phyloP scores from a whole-genome alignment of 1,284 basidiomycete species.

The Fistulina hepatica region DNA sequence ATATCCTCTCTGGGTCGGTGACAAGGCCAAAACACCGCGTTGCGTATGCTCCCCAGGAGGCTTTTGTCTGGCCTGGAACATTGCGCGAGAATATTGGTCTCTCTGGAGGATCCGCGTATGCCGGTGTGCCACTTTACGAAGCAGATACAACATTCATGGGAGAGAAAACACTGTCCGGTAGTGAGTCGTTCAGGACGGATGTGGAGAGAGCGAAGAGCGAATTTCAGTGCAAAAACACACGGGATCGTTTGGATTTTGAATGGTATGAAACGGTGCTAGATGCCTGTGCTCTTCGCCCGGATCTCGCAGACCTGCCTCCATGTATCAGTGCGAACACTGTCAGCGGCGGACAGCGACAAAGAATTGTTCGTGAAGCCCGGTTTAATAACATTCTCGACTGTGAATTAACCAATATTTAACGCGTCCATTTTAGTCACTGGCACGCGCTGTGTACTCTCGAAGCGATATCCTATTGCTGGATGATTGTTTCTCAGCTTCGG shows the following conservation, averaged over 20 bases:
- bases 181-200: too few species aligned
- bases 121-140: too few species aligned
- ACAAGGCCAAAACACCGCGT: conserved; percentile 4
- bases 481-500: conserved; percentile 11
- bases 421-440: conserved; percentile 8
- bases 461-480: conserved; percentile 10
- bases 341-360: conserved; percentile 20
- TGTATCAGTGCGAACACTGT: conserved; percentile 10
- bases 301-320: conserved; percentile 6
- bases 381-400: not conserved
- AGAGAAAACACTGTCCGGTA: conserved; percentile 9
- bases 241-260: conserved; percentile 4
- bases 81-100: conserved; percentile 18
- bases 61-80: conserved; percentile 17
- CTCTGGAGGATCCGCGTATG: too few species aligned
- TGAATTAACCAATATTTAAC: not conserved
- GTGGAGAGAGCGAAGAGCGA: too few species aligned
- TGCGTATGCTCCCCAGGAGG: conserved; percentile 20
- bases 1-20: conserved; percentile 2
- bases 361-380: conserved; percentile 12
- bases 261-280: conserved; percentile 18
- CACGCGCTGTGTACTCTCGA: conserved; percentile 11
- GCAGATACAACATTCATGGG: too few species aligned
- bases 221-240: too few species aligned
- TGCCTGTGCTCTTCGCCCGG: conserved; percentile 14